A percentile compares a stretch with the other conserved stretches of the same genome.
These are phyloP conservation scores for Trichoderma lentiforme DNA, from an alignment of 2,329 filamentous ascomycete genomes.

Conservation along the genomic window DNA sequence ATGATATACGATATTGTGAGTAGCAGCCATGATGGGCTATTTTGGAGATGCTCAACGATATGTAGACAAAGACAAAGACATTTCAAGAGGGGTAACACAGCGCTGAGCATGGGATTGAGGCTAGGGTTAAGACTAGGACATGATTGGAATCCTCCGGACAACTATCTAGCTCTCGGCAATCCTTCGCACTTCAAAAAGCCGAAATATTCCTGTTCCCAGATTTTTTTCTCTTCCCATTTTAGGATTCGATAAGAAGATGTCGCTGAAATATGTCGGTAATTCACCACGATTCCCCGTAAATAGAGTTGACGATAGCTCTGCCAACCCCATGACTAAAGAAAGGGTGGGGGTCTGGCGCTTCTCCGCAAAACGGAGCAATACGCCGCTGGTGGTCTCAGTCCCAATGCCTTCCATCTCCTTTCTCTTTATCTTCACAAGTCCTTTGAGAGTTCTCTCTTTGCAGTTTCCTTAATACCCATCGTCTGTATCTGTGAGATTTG, in stretches of 20 bases:
- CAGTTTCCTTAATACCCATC: background rate
- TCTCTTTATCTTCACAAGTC: background rate
- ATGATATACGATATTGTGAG: background rate
- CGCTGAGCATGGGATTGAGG: background rate
- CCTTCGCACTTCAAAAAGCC: background rate
- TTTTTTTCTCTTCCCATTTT: background rate
- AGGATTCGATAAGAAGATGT: background rate
- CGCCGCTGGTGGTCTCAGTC: background rate
- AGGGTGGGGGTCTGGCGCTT: conserved; percentile 6
- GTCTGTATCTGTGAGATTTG: background rate
- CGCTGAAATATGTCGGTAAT: background rate
- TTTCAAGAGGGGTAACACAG: background rate
- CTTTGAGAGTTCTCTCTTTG: background rate
- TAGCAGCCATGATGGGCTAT: background rate
- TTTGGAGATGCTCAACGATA: background rate
- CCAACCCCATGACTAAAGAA: conserved; percentile 3
- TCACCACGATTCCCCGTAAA: background rate
- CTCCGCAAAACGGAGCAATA: conserved; percentile 3
- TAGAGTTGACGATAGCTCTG: background rate
- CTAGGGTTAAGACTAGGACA: background rate
- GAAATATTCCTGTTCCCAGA: background rate
- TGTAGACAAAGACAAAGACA: background rate
- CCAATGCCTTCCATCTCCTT: background rate
- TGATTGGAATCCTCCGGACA: background rate
- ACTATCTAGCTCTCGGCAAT: background rate